Percentiles rank a stretch among this genome's conserved stretches.
These are phyloP conservation scores for Cucumis melo DNA, from an alignment of 306 rosid genomes.

Conservation along the genomic window DNA sequence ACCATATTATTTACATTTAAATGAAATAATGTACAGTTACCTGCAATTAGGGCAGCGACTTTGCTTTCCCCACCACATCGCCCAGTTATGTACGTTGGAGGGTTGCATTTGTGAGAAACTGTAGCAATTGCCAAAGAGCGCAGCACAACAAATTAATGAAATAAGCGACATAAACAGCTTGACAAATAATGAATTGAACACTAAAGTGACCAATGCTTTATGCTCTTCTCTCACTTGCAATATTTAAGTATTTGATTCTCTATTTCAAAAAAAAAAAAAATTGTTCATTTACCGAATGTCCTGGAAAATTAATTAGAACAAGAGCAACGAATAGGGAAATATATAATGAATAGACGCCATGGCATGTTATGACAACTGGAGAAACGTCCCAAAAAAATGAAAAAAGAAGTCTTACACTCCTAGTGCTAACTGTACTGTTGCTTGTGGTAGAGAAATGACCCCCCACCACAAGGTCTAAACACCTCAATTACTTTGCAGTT, in stretches of 20 bases:
- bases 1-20: neutral
- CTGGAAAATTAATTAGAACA: neutral
- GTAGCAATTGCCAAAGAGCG: constrained; percentile 15
- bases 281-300: neutral
- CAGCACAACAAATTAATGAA: constrained; percentile 4
- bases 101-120: constrained; percentile 21
- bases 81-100: constrained; percentile 28
- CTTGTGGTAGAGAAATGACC: neutral
- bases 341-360: neutral
- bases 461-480: neutral
- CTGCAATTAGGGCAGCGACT: constrained; percentile 41
- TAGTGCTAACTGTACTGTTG: neutral
- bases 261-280: neutral
- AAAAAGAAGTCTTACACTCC: neutral
- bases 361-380: neutral
- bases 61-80: constrained; percentile 28
- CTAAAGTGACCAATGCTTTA: neutral
- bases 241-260: neutral
- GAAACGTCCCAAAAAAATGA: neutral
- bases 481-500: neutral
- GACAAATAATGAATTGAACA: neutral
- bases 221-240: neutral
- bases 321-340: neutral
- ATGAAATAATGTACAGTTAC: constrained; percentile 17
- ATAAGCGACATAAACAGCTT: constrained; percentile 10